Conservation (phyloP, 2,329 filamentous ascomycete species). For the Penicillium sp. region DNA sequence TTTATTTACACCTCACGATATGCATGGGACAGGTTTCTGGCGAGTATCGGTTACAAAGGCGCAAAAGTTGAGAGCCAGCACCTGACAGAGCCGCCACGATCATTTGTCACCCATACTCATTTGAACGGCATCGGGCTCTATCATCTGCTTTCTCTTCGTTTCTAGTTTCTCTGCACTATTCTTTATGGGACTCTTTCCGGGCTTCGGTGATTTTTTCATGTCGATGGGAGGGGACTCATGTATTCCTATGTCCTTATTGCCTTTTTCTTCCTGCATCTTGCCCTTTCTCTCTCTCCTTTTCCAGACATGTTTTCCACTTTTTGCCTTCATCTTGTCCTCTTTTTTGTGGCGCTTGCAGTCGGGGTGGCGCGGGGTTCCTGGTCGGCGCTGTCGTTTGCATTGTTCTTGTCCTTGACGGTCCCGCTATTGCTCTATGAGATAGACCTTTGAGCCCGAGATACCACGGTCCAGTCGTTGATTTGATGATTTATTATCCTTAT, state of each 20-base stretch:
- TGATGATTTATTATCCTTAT: constrained; percentile 12
- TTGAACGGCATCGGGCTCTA: constrained; percentile 12
- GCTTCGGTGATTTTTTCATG: constrained; percentile 30
- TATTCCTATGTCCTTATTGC: constrained; percentile 32
- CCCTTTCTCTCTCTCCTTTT: constrained; percentile 12
- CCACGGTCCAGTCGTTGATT: constrained; percentile 44
- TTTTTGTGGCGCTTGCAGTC: constrained; percentile 36
- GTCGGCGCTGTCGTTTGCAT: constrained; percentile 42
- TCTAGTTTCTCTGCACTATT: constrained; percentile 23
- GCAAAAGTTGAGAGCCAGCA: constrained; percentile 38
- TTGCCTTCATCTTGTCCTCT: constrained; percentile 15
- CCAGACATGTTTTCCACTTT: constrained; percentile 14
- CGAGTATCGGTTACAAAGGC: constrained; percentile 46
- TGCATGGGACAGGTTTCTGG: constrained; percentile 48
- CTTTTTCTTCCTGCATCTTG: constrained; percentile 23
- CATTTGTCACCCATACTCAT: constrained; percentile 16
- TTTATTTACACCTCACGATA: constrained; percentile 42
- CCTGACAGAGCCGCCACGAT: constrained; percentile 17
- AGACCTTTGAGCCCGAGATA: constrained; percentile 48
- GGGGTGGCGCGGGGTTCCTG: constrained; percentile 39
- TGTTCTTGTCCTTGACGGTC: constrained; percentile 36
- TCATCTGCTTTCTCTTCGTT: constrained; percentile 24
- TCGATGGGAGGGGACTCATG: constrained; percentile 30
- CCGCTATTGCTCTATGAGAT: constrained; percentile 41
- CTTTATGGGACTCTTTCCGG: constrained; percentile 25